phyloP scores from a whole-genome alignment of 2,329 filamentous ascomycete genomes.

The Colletotrichum siamense region DNA sequence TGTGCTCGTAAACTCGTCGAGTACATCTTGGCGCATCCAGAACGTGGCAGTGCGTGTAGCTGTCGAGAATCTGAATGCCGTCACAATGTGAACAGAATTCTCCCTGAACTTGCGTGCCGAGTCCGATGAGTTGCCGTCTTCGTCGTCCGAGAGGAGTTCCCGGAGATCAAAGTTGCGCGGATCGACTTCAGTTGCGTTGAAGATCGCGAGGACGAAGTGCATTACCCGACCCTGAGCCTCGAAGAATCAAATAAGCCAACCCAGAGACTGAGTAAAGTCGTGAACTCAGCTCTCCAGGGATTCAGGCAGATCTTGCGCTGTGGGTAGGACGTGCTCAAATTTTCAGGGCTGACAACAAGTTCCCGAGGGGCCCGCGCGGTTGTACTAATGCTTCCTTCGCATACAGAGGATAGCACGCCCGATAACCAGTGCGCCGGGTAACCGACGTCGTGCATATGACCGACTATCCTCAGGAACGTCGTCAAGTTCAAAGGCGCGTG shows the following conservation, averaged over 20 bases:
- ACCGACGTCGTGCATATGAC: slow-evolving; percentile 25
- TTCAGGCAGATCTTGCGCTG: background rate
- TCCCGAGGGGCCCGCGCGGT: slow-evolving; percentile 25
- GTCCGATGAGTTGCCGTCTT: background rate
- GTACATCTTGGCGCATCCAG: slow-evolving; percentile 3
- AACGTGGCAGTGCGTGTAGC: background rate
- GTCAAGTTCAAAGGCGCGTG: slow-evolving; percentile 30
- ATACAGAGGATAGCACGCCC: slow-evolving; percentile 20
- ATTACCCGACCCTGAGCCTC: background rate
- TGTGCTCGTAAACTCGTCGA: background rate
- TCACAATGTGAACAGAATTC: background rate
- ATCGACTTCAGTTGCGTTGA: background rate
- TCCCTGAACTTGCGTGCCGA: background rate
- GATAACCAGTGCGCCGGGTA: slow-evolving; percentile 34
- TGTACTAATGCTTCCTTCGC: slow-evolving; percentile 23
- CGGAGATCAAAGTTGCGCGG: background rate
- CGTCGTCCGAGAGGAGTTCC: background rate
- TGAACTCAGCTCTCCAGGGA: slow-evolving; percentile 27
- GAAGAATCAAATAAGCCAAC: slow-evolving; percentile 10
- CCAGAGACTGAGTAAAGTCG: slow-evolving; percentile 26
- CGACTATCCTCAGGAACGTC: slow-evolving; percentile 24
- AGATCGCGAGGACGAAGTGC: background rate
- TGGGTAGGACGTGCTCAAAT: slow-evolving; percentile 1
- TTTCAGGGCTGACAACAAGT: slow-evolving; percentile 1
- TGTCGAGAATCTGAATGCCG: background rate